A percentile compares a stretch with the other conserved stretches of the same genome.
These are phyloP conservation scores for Colletotrichum somersetense DNA, from an alignment of 2,329 filamentous ascomycete species.

Conservation along the genomic window DNA sequence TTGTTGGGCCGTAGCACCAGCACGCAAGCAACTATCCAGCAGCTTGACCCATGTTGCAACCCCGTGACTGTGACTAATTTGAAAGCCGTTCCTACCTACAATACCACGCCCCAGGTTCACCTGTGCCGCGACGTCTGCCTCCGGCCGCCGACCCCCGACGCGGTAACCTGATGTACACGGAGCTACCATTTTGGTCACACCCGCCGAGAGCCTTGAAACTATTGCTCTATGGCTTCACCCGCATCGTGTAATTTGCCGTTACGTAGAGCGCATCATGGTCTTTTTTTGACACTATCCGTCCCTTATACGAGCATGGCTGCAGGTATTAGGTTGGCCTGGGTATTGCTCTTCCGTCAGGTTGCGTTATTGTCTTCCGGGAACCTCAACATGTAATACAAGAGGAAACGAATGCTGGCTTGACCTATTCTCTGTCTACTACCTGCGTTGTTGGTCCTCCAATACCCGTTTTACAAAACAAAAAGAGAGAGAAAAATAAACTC, in stretches of 20 bases:
- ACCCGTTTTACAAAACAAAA: conserved; percentile 17
- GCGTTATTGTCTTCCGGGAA: not conserved
- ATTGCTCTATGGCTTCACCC: not conserved
- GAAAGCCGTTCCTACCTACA: not conserved
- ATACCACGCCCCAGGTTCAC: not conserved
- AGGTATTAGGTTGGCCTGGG: not conserved
- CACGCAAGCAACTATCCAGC: not conserved
- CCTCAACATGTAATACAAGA: not conserved
- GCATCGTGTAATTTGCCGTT: not conserved
- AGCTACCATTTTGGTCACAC: conserved; percentile 34
- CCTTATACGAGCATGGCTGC: not conserved
- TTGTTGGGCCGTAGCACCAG: not conserved
- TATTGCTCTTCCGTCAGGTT: not conserved
- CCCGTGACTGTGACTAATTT: not conserved
- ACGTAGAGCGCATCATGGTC: too few relatives aligned
- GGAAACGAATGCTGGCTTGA: conserved; percentile 9
- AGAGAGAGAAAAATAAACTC: not conserved
- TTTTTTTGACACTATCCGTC: too few relatives aligned
- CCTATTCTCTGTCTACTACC: conserved; percentile 29
- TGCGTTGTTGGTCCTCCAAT: conserved; percentile 6
- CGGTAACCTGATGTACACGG: conserved; percentile 8
- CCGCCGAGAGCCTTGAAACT: not conserved
- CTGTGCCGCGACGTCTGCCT: conserved; percentile 6
- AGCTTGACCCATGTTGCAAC: too few relatives aligned
- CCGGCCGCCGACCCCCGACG: conserved; percentile 10